phyloP scores from a whole-genome alignment of 768 basidiomycete genomes.

The Trametes gibbosa region DNA sequence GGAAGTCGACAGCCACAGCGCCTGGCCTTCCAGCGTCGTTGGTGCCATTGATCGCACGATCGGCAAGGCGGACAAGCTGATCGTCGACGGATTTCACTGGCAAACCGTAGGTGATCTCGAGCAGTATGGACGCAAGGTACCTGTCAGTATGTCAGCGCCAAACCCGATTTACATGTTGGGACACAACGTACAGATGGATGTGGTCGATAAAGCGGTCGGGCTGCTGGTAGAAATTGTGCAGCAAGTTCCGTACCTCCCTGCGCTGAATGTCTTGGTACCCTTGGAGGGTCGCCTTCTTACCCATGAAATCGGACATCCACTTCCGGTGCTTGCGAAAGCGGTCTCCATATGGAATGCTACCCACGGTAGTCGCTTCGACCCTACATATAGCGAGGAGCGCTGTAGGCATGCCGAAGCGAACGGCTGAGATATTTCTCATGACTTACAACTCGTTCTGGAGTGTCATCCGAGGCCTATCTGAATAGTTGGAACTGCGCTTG shows the following conservation, averaged over 20 bases:
- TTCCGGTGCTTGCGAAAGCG: slow-evolving; percentile 16
- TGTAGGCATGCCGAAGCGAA: background rate
- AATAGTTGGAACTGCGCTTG: slow-evolving; percentile 26
- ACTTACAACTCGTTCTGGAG: slow-evolving; percentile 11
- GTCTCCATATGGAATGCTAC: slow-evolving; percentile 8
- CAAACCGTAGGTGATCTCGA: background rate
- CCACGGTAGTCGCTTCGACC: slow-evolving; percentile 10
- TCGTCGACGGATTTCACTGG: background rate
- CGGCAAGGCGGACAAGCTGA: background rate
- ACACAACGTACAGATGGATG: background rate
- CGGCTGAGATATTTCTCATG: background rate
- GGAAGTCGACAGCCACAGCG: background rate
- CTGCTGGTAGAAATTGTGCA: slow-evolving; percentile 6
- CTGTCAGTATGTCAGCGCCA: background rate
- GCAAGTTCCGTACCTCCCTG: slow-evolving; percentile 6
- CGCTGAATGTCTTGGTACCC: slow-evolving; percentile 9
- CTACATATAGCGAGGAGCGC: background rate
- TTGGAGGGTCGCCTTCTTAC: background rate
- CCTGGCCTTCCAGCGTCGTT: background rate
- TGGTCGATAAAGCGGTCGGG: slow-evolving; percentile 11
- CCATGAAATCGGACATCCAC: slow-evolving; percentile 18
- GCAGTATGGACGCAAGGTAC: slow-evolving; percentile 22
- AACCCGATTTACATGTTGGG: no score
- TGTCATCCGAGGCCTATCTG: slow-evolving; percentile 24
- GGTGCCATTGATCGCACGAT: background rate